Conservation (phyloP, 805 yeast genomes). For the Ogataea wickerhamii region DNA sequence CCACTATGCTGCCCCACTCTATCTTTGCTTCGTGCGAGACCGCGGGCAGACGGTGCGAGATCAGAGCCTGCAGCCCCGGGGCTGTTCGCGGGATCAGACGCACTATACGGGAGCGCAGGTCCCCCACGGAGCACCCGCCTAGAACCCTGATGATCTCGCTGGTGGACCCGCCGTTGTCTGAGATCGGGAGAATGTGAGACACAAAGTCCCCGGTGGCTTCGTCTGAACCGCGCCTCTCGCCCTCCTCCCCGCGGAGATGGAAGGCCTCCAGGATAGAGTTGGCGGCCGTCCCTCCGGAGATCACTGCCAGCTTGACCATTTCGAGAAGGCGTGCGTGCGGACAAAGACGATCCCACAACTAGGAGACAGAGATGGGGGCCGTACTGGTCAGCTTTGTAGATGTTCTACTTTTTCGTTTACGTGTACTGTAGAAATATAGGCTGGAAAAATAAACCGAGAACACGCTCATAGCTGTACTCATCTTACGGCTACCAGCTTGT, state of each 20-base stretch:
- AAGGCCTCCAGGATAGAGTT: slow-evolving; percentile 68
- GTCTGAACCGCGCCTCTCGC: no score
- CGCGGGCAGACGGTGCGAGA: slow-evolving; percentile 50
- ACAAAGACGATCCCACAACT: no score
- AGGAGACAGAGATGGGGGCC: no score
- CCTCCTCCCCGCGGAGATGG: slow-evolving; percentile 34
- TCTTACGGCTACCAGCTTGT: no score
- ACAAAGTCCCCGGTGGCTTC: slow-evolving; percentile 29
- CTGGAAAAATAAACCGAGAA: no score
- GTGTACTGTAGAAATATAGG: no score
- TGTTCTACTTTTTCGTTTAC: no score
- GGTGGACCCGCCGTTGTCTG: slow-evolving; percentile 94
- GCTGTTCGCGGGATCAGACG: slow-evolving; percentile 60
- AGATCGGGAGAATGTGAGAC: slow-evolving; percentile 73
- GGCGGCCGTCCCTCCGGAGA: slow-evolving; percentile 89
- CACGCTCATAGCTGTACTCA: no score
- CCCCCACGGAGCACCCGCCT: slow-evolving; percentile 97
- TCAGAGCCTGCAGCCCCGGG: slow-evolving; percentile 32
- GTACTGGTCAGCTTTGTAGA: no score
- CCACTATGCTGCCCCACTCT: slow-evolving; percentile 78
- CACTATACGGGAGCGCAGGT: slow-evolving; percentile 76
- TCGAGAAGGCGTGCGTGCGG: no score
- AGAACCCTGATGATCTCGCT: slow-evolving; percentile 80
- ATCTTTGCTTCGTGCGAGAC: slow-evolving; percentile 49
- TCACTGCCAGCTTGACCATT: slow-evolving; percentile 33